phyloP scores from a whole-genome alignment of 2,329 filamentous ascomycete species.

The Epichloe gansuensis region DNA sequence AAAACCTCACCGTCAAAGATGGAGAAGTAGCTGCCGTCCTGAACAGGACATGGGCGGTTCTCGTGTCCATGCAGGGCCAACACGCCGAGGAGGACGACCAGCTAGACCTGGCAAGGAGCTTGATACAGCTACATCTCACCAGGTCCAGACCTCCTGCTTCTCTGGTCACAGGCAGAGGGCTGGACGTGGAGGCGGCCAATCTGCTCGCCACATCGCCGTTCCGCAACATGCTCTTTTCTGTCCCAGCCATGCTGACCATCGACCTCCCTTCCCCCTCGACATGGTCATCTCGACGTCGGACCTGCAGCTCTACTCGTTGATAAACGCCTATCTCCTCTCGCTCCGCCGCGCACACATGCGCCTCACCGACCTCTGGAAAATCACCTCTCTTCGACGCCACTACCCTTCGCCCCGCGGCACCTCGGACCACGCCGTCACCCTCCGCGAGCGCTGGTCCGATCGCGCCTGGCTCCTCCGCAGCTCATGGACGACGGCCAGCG shows the following conservation, averaged over 20 bases:
- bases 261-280: slow-evolving; percentile 66
- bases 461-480: slow-evolving; percentile 61
- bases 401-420: slow-evolving; percentile 59
- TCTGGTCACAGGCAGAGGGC: slow-evolving; percentile 24
- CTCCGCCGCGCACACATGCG: slow-evolving; percentile 78
- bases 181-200: slow-evolving; percentile 19
- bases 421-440: slow-evolving; percentile 44
- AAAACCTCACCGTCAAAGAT: slow-evolving; percentile 61
- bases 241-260: slow-evolving; percentile 55
- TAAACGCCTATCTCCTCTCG: slow-evolving; percentile 78
- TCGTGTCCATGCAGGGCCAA: slow-evolving; percentile 61
- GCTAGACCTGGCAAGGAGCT: slow-evolving; percentile 68
- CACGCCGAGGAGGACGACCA: slow-evolving; percentile 69
- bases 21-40: slow-evolving; percentile 73
- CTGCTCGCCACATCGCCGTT: slow-evolving; percentile 48
- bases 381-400: slow-evolving; percentile 63
- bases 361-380: slow-evolving; percentile 77
- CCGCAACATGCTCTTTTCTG: slow-evolving; percentile 69
- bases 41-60: slow-evolving; percentile 62
- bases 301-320: slow-evolving; percentile 65
- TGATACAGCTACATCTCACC: slow-evolving; percentile 55
- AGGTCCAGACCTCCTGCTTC: slow-evolving; percentile 32
- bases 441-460: slow-evolving; percentile 51
- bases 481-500: slow-evolving; percentile 82
- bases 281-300: slow-evolving; percentile 73